Conservation (phyloP, 257 asterid species). For the Plectranthus barbatus region DNA sequence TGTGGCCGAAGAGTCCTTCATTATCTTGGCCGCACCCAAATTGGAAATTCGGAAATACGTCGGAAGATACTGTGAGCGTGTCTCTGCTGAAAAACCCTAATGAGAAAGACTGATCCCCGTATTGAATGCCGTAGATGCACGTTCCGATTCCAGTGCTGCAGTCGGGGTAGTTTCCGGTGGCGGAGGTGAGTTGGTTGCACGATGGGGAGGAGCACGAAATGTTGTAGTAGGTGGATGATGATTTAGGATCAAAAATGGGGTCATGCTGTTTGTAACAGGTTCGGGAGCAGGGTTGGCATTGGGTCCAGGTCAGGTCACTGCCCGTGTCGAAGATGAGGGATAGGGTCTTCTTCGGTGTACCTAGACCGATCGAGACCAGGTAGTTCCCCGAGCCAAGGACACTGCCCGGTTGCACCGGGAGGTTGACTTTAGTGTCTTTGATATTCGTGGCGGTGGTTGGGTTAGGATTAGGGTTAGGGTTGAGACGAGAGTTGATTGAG, state of each 20-base stretch:
- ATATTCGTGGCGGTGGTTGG: neutral
- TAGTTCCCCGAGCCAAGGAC: constrained; percentile 51
- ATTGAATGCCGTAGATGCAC: constrained; percentile 47
- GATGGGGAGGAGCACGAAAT: constrained; percentile 32
- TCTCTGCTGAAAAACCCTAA: constrained; percentile 47
- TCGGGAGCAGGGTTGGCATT: constrained; percentile 53
- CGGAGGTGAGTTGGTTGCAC: constrained; percentile 35
- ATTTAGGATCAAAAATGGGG: constrained; percentile 47
- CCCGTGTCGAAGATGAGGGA: constrained; percentile 71
- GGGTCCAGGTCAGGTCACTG: constrained; percentile 81
- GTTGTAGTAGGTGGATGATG: constrained; percentile 48
- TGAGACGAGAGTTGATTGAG: constrained; percentile 38
- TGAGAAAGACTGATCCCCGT: constrained; percentile 57
- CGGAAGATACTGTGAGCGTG: constrained; percentile 27
- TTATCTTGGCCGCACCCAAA: constrained; percentile 78
- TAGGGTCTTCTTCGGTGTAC: constrained; percentile 41
- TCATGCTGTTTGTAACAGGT: constrained; percentile 55
- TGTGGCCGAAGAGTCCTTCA: constrained; percentile 45
- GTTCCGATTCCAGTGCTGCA: constrained; percentile 26
- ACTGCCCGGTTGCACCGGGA: constrained; percentile 43
- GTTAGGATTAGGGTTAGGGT: constrained; percentile 2
- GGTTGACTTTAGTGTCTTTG: constrained; percentile 13
- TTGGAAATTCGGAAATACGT: constrained; percentile 31
- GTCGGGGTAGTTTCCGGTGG: constrained; percentile 28
- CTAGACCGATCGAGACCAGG: constrained; percentile 49